phyloP scores from a whole-genome alignment of 2,329 filamentous ascomycete species.

The Claviceps sp. region DNA sequence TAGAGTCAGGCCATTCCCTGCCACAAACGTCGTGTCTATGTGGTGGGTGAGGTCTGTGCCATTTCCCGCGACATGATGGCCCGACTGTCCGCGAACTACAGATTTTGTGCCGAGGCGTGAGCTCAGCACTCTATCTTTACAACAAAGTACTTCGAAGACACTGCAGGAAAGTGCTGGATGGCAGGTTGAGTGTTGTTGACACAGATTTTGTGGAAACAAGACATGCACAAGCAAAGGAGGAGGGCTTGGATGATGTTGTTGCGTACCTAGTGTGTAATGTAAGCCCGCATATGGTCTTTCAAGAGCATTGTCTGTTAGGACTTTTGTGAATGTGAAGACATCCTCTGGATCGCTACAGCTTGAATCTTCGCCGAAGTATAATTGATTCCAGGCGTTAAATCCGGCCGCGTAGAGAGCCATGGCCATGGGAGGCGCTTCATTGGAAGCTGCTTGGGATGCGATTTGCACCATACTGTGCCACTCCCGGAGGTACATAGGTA shows the following conservation, averaged over 20 bases:
- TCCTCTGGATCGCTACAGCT: conserved; percentile 29
- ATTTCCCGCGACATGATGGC: conserved; percentile 2
- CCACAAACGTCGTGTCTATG: not conserved
- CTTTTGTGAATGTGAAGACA: conserved; percentile 27
- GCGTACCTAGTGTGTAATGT: conserved; percentile 33
- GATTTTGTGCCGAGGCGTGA: not conserved
- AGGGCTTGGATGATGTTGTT: not conserved
- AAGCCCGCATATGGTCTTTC: conserved; percentile 20
- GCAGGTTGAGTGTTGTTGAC: not conserved
- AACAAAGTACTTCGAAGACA: not conserved
- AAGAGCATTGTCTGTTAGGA: conserved; percentile 25
- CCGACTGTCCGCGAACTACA: conserved; percentile 1
- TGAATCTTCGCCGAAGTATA: conserved; percentile 22
- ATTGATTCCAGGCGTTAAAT: conserved; percentile 46
- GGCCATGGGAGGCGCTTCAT: conserved; percentile 22
- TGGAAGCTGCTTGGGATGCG: not conserved
- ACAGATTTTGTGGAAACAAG: not conserved
- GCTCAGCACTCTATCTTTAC: not conserved
- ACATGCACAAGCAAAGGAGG: not conserved
- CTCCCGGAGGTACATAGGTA: no score
- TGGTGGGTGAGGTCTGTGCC: not conserved
- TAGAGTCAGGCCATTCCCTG: conserved; percentile 2
- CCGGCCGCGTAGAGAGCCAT: conserved; percentile 42
- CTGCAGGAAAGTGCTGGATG: not conserved
- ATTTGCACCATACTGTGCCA: no score